Base-by-base conservation (phyloP, 768 basidiomycete genomes). In the Boletus reticuloceps region DNA sequence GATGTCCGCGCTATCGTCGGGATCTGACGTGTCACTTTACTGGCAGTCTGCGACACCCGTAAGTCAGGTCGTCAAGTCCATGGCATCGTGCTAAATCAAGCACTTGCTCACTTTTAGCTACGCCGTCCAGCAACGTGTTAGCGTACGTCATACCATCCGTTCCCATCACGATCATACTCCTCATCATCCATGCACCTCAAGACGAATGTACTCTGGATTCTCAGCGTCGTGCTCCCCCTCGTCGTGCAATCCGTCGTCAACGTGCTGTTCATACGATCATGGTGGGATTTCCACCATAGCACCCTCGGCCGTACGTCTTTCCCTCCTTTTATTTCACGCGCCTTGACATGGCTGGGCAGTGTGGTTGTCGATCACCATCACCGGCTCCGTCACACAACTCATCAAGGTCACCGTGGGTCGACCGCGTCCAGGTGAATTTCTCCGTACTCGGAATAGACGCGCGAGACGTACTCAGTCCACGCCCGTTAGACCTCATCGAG, bases 241-340 rank as follows among this genome's bases (percentile, higher is more conserved):
- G 58, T 82, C 38, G 68, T 88, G n/a, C 84, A 91, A 63, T 74
- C 82, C 31, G 55, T 86, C 22, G 76, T 93, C 63, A 90, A 90
- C 57, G 43, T 83, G 17, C 41, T 88, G n/a, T 85, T 90, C 17
- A 73, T 89, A 16, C 82, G 89, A 13, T 88, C 84, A 1, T 85
- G 84, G 80, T 96, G 94, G 93, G 95, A 96, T 65, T 70, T 90
- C 20, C 94, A 97, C 68, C 88, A 85, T 62, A 76, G 87, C 47
- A 47, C 59, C n/a, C 66, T 72, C 29, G 70, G 70, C 29, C 48
- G 69, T 70, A 20, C 47, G 70, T 51, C 14, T 11, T 3, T 39
- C 6, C 20, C 29, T 31, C 36, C 16, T 37, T 37, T 37, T 37
- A 13, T 16, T 37, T 37, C 16, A 13, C 25, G 25, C 25, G 25